Evolutionary conservation across 768 basidiomycete genomes (phyloP), one percentile per base, ranked within the genome.

Genomic region (Lactarius quietus): DNA sequence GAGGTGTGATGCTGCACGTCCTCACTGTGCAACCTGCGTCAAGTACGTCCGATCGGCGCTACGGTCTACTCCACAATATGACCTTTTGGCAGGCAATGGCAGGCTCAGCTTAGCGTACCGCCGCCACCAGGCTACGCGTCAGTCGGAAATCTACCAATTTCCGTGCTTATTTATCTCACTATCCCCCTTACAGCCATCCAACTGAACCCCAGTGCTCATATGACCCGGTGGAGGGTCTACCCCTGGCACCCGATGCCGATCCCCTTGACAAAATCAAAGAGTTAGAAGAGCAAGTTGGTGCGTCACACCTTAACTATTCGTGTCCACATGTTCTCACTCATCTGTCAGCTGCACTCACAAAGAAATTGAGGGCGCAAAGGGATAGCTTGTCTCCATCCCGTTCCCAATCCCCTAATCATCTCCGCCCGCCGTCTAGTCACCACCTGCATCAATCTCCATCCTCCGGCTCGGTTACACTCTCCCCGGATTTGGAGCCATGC

Each of bases 1-100:
- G 91, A 93, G 92, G 89, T 94, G 92, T 70, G 92, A 94, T 75
- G 92, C 92, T 48, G 83, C 87, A 48, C 87, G 92, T 68, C 92
- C 92, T 15, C 90, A 93, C 74, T 94, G 92, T 73, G 82, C 85
- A 48, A 92, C 92, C 59, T 93, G 92, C 71, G 83, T 91, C 65
- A 92, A 88, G 90, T 91, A 70, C 72, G 86, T 81, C 20, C 41
- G 23, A 33, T n/a, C 1, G 39, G 23, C 14, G 6, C 48, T 26
- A 6, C 51, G 53, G 6, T 54, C 1, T 28, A 1, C 20, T 66
- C 23, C 29, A 15, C 36, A 33, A 71, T 65, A 58, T 58, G 51
- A 61, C 66, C 62, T 62, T 56, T 74, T 26, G 57, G 29, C 63
- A 92, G 90, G 76, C 87, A 91, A 74, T 92, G 91, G 90, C 85